These are phyloP conservation scores for Solanum gracilifrons DNA, from an alignment of 257 asterid species.

Conservation along the genomic window DNA sequence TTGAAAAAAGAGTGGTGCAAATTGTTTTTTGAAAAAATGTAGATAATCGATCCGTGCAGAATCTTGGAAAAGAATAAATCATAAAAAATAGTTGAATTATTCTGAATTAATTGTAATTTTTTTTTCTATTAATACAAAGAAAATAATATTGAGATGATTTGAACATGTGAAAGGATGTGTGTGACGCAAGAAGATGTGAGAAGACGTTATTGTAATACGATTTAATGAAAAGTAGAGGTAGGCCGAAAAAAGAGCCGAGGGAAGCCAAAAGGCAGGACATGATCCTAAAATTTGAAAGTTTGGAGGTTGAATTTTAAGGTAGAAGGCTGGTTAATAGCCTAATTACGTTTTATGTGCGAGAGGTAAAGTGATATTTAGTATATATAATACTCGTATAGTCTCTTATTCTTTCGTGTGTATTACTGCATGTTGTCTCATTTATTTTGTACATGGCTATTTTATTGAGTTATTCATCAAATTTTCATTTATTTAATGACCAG, in stretches of 20 bases:
- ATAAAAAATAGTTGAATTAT: background rate
- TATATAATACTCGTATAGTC: background rate
- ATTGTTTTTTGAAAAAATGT: background rate
- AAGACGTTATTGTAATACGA: too few species aligned
- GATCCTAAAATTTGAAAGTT: background rate
- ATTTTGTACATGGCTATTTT: background rate
- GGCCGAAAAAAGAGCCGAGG: fast-evolving
- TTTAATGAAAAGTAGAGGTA: too few species aligned
- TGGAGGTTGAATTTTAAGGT: background rate
- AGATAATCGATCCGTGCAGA: background rate
- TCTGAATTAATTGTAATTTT: background rate
- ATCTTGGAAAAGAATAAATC: background rate
- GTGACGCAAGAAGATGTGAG: background rate
- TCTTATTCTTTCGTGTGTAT: background rate
- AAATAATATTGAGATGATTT: background rate
- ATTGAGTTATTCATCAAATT: background rate
- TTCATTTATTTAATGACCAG: too few species aligned
- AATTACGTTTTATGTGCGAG: background rate
- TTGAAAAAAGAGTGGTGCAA: background rate
- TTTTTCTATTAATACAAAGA: background rate
- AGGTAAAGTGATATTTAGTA: background rate
- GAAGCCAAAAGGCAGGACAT: too few species aligned
- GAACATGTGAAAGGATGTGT: background rate
- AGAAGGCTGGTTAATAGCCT: background rate
- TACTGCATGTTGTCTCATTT: too few species aligned